Conservation (phyloP, 2,329 filamentous ascomycete species). For the Lachnellula subtilissima region DNA sequence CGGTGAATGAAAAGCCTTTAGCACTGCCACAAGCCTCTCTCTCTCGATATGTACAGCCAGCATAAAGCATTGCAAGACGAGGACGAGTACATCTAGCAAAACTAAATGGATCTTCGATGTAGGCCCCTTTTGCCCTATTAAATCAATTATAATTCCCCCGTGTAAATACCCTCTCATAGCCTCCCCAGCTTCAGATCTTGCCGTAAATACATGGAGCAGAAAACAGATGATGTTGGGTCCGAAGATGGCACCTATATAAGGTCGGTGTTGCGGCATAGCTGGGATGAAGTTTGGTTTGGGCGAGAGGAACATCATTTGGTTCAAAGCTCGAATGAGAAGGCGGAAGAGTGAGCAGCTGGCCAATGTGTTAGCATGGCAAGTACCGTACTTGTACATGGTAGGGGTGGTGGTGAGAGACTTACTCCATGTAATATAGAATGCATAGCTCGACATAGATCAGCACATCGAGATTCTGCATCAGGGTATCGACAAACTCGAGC, state of each 20-base stretch:
- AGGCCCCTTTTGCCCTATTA: slow-evolving; percentile 61
- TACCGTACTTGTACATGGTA: background rate
- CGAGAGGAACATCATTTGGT: slow-evolving; percentile 60
- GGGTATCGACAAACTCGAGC: slow-evolving; percentile 51
- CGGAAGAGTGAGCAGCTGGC: slow-evolving; percentile 60
- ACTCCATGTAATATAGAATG: slow-evolving; percentile 68
- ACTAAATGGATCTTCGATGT: slow-evolving; percentile 52
- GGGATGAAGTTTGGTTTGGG: slow-evolving; percentile 52
- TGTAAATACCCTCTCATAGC: slow-evolving; percentile 61
- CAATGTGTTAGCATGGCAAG: slow-evolving; percentile 5
- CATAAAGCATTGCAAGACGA: slow-evolving; percentile 59
- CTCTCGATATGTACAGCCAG: slow-evolving; percentile 57
- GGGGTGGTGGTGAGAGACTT: slow-evolving; percentile 25
- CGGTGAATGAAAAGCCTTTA: slow-evolving; percentile 15
- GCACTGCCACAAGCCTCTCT: slow-evolving; percentile 44
- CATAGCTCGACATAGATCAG: slow-evolving; percentile 61
- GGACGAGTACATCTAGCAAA: slow-evolving; percentile 50
- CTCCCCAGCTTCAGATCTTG: slow-evolving; percentile 53
- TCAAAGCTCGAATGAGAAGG: slow-evolving; percentile 52
- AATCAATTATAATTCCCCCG: slow-evolving; percentile 62
- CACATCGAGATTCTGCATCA: slow-evolving; percentile 58
- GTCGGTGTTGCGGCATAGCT: slow-evolving; percentile 47
- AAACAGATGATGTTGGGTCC: slow-evolving; percentile 57
- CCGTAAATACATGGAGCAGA: slow-evolving; percentile 52
- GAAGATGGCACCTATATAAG: slow-evolving; percentile 55